A percentile compares a stretch with the other conserved stretches of the same genome.
These are phyloP conservation scores for Lepiota venenata DNA, from an alignment of 768 basidiomycete species.

Conservation along the genomic window DNA sequence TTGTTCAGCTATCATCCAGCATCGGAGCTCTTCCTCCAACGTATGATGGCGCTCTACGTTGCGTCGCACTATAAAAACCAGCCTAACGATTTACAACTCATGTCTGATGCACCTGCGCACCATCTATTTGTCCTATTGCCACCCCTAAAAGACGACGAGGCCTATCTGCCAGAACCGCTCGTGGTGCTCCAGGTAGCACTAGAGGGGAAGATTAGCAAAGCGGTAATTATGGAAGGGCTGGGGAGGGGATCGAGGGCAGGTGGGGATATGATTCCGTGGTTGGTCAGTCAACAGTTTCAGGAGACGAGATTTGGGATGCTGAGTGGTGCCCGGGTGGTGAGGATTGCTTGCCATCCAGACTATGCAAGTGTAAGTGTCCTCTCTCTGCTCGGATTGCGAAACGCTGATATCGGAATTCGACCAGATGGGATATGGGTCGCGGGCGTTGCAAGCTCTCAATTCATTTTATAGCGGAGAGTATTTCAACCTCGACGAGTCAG, in stretches of 20 bases:
- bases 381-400: background rate
- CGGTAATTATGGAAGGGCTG: slow-evolving; percentile 81
- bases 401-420: background rate
- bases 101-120: slow-evolving; percentile 96
- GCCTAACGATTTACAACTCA: slow-evolving; percentile 96
- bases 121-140: slow-evolving; percentile 95
- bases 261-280: slow-evolving; percentile 98
- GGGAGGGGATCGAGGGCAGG: slow-evolving; percentile 81
- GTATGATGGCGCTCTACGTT: slow-evolving; percentile 98
- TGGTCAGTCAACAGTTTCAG: slow-evolving; percentile 92
- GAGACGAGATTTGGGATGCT: slow-evolving; percentile 91
- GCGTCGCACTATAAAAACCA: slow-evolving; percentile 99
- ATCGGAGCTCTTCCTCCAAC: slow-evolving; percentile 94
- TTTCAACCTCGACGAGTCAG: slow-evolving; percentile 77
- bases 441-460: slow-evolving; percentile 83
- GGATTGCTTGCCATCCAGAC: slow-evolving; percentile 95
- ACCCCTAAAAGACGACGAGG: slow-evolving; percentile 87
- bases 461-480: slow-evolving; percentile 93
- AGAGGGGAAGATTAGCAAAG: slow-evolving; percentile 89
- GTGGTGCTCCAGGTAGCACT: slow-evolving; percentile 95
- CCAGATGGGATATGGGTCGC: slow-evolving; percentile 96
- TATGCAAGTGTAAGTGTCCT: slow-evolving; percentile 71
- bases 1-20: slow-evolving; percentile 97
- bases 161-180: slow-evolving; percentile 89
- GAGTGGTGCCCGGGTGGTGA: slow-evolving; percentile 87